Evolutionary conservation across 306 rosid species (phyloP).

Genomic region (Cucumis melo): DNA sequence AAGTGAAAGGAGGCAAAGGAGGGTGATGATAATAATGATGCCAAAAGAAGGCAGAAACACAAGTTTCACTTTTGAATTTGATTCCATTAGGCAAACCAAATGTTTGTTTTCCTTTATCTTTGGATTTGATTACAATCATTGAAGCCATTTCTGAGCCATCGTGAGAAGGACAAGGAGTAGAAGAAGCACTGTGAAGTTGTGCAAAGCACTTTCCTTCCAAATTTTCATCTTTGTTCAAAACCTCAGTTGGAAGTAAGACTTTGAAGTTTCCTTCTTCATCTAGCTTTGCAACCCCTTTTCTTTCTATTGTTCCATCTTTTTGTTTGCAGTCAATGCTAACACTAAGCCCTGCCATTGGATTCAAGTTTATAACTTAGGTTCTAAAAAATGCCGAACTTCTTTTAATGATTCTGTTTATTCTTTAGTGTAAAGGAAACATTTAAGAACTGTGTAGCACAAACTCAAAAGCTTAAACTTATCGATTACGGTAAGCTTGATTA

Average conservation of each 20-base stretch:
- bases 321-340: conserved; percentile 68
- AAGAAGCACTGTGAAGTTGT: conserved; percentile 58
- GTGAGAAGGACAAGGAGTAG: conserved; percentile 51
- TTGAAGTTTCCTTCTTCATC: conserved; percentile 57
- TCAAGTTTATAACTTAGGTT: background rate
- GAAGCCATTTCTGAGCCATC: conserved; percentile 27
- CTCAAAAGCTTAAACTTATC: no score
- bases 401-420: no score
- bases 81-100: conserved; percentile 36
- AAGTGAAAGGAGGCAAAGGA: conserved; percentile 15
- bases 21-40: conserved; percentile 30
- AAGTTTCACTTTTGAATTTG: conserved; percentile 53
- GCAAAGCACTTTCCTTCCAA: conserved; percentile 73
- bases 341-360: conserved; percentile 31
- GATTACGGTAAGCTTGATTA: no score
- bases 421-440: no score
- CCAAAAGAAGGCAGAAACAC: conserved; percentile 59
- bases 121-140: conserved; percentile 37
- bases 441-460: no score
- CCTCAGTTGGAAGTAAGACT: conserved; percentile 47
- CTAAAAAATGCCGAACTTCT: no score
- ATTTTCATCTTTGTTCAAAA: conserved; percentile 27
- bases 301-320: conserved; percentile 39
- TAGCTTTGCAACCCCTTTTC: conserved; percentile 44
- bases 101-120: conserved; percentile 30